Percentiles rank a stretch among this genome's conserved stretches.
Conservation (phyloP, 2,329 filamentous ascomycete species). For the Beauveria asiatica region DNA sequence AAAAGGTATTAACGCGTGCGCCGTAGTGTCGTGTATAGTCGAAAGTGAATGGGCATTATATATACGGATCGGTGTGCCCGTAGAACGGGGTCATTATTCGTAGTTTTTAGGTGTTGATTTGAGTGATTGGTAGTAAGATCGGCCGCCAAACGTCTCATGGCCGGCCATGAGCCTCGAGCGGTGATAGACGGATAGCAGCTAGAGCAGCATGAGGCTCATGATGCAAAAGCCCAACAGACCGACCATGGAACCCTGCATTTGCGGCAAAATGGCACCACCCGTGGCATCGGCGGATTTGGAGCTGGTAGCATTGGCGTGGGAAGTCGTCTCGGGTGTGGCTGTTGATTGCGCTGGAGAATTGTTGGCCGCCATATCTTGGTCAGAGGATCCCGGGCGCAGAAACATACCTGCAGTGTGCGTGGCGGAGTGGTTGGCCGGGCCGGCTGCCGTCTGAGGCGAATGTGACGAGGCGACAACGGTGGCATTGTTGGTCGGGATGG, state of each 20-base stretch:
- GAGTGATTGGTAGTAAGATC: not conserved
- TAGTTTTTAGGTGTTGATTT: not conserved
- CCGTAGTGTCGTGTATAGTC: not conserved
- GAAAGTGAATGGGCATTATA: not conserved
- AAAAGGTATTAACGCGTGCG: not conserved
- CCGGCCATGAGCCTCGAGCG: slow-evolving; percentile 5
- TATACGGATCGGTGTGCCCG: not conserved
- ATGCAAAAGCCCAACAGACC: slow-evolving; percentile 30
- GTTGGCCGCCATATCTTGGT: not conserved
- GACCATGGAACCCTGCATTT: slow-evolving; percentile 26
- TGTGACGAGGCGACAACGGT: slow-evolving; percentile 10
- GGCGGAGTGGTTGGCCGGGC: not conserved
- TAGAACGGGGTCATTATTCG: slow-evolving; percentile 6
- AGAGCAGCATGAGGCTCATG: slow-evolving; percentile 28
- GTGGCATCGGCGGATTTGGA: slow-evolving; percentile 21
- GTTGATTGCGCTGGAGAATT: slow-evolving; percentile 1
- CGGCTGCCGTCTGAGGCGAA: not conserved
- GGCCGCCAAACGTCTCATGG: slow-evolving; percentile 7
- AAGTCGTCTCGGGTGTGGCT: not conserved
- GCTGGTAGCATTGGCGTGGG: slow-evolving; percentile 20
- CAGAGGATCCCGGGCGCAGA: not conserved
- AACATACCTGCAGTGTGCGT: slow-evolving; percentile 4
- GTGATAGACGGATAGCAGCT: slow-evolving; percentile 5
- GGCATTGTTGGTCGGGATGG: slow-evolving; percentile 1
- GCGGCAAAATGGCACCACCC: slow-evolving; percentile 24